These are phyloP conservation scores for Saccharomycopsis sp. DNA, from an alignment of 805 yeast genomes.

Conservation along the genomic window DNA sequence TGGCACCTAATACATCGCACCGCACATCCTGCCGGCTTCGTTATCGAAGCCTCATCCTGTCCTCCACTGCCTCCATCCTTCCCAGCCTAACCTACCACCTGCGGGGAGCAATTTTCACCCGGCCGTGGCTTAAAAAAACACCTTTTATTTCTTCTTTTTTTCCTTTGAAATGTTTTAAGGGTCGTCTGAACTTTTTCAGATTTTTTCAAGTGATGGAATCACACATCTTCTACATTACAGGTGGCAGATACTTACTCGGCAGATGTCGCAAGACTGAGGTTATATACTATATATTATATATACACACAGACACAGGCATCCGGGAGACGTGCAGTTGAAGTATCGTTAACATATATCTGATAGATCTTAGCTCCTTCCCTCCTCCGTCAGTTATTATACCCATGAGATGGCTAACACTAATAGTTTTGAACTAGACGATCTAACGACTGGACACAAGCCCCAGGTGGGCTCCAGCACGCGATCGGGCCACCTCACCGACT, in stretches of 20 bases:
- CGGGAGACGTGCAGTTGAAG: too few relatives aligned
- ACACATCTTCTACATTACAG: not conserved
- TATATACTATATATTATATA: too few relatives aligned
- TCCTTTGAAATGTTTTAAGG: not conserved
- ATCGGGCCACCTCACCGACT: conserved; percentile 1
- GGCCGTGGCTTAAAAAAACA: not conserved
- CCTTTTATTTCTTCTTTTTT: not conserved
- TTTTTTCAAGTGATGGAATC: not conserved
- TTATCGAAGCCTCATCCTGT: too few relatives aligned
- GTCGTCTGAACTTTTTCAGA: not conserved
- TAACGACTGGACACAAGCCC: not conserved
- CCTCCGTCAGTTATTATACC: not conserved
- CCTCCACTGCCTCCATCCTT: too few relatives aligned
- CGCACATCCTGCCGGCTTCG: too few relatives aligned
- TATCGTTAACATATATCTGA: too few relatives aligned
- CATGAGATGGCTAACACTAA: not conserved
- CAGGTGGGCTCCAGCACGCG: conserved; percentile 5
- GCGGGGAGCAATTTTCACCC: not conserved
- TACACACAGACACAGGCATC: too few relatives aligned
- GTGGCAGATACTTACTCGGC: not conserved
- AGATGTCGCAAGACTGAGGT: not conserved
- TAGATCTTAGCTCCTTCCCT: too few relatives aligned
- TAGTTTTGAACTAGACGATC: conserved; percentile 8
- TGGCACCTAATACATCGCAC: too few relatives aligned
- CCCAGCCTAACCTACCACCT: too few relatives aligned